Percentiles rank a stretch among this genome's conserved stretches.
Conservation (phyloP, 306 rosid species). For the Citrullus amarus region DNA sequence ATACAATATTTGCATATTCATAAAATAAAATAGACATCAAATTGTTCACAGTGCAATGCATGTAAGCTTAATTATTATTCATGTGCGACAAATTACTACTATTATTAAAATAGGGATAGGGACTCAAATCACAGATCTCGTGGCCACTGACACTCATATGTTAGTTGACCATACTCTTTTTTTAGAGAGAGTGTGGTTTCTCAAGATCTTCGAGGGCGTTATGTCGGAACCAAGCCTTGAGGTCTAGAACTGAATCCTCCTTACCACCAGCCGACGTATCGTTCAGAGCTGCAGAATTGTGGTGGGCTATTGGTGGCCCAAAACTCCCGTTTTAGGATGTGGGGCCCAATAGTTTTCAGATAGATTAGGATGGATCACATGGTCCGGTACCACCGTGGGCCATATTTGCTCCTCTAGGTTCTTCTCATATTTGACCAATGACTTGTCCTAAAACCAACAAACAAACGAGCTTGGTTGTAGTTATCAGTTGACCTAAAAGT, state of each 20-base stretch:
- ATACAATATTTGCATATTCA: not conserved
- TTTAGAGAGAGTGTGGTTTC: too few species aligned
- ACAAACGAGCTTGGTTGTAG: not conserved
- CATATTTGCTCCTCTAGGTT: not conserved
- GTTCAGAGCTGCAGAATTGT: not conserved
- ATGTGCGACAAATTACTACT: too few species aligned
- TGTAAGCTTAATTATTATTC: not conserved
- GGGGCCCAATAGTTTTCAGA: not conserved
- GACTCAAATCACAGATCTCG: too few species aligned
- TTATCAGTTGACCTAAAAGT: too few species aligned
- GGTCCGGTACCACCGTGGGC: not conserved
- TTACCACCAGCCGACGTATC: not conserved
- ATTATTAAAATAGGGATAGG: too few species aligned
- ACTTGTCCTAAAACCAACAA: not conserved
- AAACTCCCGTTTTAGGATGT: not conserved
- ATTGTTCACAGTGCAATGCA: not conserved
- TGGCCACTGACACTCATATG: too few species aligned
- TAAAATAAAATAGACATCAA: not conserved
- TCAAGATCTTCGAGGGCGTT: not conserved
- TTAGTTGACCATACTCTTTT: too few species aligned
- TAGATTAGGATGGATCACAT: not conserved
- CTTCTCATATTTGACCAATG: constrained; percentile 1
- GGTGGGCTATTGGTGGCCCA: not conserved
- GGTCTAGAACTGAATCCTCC: not conserved
- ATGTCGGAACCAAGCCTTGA: not conserved